Conservation (phyloP, 805 yeast species). For the Kluyveromyces wickerhamii region DNA sequence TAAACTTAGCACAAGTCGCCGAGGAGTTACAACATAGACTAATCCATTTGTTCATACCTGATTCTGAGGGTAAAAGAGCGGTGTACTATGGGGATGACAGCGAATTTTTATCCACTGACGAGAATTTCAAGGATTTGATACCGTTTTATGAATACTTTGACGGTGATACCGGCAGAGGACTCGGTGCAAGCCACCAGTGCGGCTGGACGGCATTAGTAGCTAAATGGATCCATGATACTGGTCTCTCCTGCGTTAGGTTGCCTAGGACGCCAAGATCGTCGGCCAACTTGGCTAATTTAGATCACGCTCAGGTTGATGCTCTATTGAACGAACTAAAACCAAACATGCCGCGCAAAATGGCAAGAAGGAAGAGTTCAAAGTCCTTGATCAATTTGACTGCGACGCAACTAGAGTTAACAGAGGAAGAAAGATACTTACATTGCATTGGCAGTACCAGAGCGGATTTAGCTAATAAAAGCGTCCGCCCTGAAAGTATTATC, state of each 20-base stretch:
- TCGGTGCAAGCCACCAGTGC: conserved; percentile 90
- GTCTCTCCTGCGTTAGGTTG: conserved; percentile 42
- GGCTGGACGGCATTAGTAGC: conserved; percentile 96
- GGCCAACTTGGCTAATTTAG: conserved; percentile 9
- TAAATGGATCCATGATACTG: conserved; percentile 84
- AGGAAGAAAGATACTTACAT: conserved; percentile 40
- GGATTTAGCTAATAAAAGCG: background rate
- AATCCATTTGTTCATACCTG: conserved; percentile 66
- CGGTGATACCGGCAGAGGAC: conserved; percentile 89
- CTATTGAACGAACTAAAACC: conserved; percentile 9
- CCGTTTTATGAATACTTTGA: conserved; percentile 86
- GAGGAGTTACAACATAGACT: conserved; percentile 83
- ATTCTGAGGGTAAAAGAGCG: conserved; percentile 62
- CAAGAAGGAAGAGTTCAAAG: conserved; percentile 67
- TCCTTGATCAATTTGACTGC: conserved; percentile 63
- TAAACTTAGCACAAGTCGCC: conserved; percentile 83
- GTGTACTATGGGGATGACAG: conserved; percentile 64
- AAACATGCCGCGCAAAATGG: conserved; percentile 40
- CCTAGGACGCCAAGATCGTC: conserved; percentile 25
- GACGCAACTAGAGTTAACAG: conserved; percentile 56
- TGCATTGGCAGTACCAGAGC: conserved; percentile 14
- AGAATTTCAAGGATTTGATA: conserved; percentile 63
- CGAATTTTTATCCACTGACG: conserved; percentile 54
- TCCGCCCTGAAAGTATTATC: background rate
- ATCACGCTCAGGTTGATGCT: conserved; percentile 9